These are phyloP conservation scores for Sarocladiaceae sp. DNA, from an alignment of 2,329 filamentous ascomycete species.

Conservation along the genomic window DNA sequence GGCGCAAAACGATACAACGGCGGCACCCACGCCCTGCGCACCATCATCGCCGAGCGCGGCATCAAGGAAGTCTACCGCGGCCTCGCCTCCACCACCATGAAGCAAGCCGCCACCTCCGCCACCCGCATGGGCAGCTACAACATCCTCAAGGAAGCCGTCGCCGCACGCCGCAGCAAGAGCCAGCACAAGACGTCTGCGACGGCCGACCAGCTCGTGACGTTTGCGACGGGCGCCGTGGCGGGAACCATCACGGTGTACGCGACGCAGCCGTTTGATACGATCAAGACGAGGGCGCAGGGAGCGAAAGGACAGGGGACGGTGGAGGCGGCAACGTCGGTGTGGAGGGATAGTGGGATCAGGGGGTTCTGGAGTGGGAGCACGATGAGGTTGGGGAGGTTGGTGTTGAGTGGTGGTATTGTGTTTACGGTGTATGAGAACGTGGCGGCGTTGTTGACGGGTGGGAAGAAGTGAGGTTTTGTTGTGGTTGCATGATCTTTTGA, in stretches of 20 bases:
- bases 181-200: conserved; percentile 15
- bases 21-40: conserved; percentile 24
- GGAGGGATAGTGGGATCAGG: conserved; percentile 49
- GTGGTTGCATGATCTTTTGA: neutral
- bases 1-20: conserved; percentile 20
- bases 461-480: neutral
- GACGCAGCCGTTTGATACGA: conserved; percentile 56
- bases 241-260: conserved; percentile 54
- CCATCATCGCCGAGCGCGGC: conserved; percentile 32
- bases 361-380: conserved; percentile 63
- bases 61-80: conserved; percentile 37
- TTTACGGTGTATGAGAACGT: conserved; percentile 58
- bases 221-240: conserved; percentile 54
- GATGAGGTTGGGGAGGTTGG: conserved; percentile 58
- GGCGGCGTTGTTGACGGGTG: conserved; percentile 18
- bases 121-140: conserved; percentile 45
- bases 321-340: conserved; percentile 49
- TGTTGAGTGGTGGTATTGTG: conserved; percentile 61
- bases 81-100: conserved; percentile 37
- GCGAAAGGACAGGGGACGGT: conserved; percentile 49
- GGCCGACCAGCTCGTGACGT: conserved; percentile 32
- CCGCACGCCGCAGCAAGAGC: conserved; percentile 12
- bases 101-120: conserved; percentile 40
- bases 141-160: conserved; percentile 29
- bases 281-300: conserved; percentile 58